phyloP scores from a whole-genome alignment of 495 filamentous ascomycete species.

The Beverwykella pulmonaria region DNA sequence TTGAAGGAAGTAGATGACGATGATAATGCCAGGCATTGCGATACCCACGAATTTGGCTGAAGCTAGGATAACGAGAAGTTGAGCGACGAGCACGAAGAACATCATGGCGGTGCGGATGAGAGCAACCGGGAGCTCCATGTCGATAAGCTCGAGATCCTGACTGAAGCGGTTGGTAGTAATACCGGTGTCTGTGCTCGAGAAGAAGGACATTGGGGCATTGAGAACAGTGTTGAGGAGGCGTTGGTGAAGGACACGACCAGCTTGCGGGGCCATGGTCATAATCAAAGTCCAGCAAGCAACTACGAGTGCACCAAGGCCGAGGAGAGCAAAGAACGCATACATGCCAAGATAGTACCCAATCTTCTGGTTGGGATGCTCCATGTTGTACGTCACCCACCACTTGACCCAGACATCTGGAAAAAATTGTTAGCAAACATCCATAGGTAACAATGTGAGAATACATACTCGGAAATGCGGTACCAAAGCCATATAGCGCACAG shows the following conservation, averaged over 20 bases:
- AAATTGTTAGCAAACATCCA: neutral
- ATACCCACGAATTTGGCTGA: conserved; percentile 20
- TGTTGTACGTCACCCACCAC: conserved; percentile 16
- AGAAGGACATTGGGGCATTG: conserved; percentile 26
- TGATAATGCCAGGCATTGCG: conserved; percentile 21
- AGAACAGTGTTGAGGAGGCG: conserved; percentile 5
- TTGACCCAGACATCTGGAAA: conserved; percentile 20
- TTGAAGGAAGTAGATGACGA: conserved; percentile 53
- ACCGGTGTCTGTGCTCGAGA: conserved; percentile 9
- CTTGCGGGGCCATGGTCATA: conserved; percentile 20
- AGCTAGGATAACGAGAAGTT: conserved; percentile 18
- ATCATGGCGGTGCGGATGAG: conserved; percentile 11
- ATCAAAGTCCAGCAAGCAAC: conserved; percentile 25
- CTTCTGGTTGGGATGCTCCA: conserved; percentile 4
- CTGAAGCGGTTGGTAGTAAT: conserved; percentile 52
- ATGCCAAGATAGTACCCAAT: conserved; percentile 12
- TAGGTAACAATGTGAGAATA: neutral
- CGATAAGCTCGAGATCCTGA: conserved; percentile 63
- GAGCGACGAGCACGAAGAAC: conserved; percentile 17
- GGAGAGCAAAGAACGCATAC: conserved; percentile 8
- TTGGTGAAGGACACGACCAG: conserved; percentile 17
- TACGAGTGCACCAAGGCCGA: conserved; percentile 11
- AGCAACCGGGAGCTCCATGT: conserved; percentile 53
- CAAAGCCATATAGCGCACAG: conserved; percentile 13
- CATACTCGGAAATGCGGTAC: conserved; percentile 6